A percentile compares a stretch with the other conserved stretches of the same genome.
Conservation (phyloP, 2,329 filamentous ascomycete genomes). For the Massarina eburnea region DNA sequence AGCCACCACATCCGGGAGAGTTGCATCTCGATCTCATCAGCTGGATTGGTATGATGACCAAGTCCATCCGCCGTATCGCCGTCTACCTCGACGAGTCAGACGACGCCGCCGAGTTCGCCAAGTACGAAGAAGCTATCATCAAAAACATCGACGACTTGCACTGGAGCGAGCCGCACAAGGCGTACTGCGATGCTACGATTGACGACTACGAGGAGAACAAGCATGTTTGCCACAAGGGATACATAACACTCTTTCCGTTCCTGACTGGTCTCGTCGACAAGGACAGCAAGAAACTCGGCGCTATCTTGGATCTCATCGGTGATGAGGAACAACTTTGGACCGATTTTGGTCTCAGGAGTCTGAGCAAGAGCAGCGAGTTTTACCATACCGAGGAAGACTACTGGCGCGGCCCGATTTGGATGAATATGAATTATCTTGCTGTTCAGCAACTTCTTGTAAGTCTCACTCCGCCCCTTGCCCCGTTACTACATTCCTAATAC, state of each 20-base stretch:
- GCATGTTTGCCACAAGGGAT: conserved; percentile 94
- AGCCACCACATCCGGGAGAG: conserved; percentile 93
- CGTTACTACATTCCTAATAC: conserved; percentile 9
- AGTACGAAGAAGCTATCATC: conserved; percentile 74
- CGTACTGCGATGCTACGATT: conserved; percentile 93
- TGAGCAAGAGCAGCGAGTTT: conserved; percentile 79
- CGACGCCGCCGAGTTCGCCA: conserved; percentile 71
- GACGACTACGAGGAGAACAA: conserved; percentile 91
- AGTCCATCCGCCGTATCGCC: conserved; percentile 79
- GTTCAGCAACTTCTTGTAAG: conserved; percentile 70
- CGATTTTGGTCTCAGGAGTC: conserved; percentile 80
- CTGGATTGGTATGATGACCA: conserved; percentile 97
- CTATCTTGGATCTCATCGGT: conserved; percentile 73
- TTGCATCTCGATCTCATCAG: conserved; percentile 92
- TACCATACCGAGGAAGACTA: conserved; percentile 96
- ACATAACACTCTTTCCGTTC: conserved; percentile 92
- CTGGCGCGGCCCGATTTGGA: conserved; percentile 94
- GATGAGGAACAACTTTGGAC: conserved; percentile 90
- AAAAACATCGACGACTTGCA: conserved; percentile 91
- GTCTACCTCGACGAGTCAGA: conserved; percentile 72
- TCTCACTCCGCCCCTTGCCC: not conserved
- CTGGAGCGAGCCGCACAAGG: conserved; percentile 78
- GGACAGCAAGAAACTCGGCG: conserved; percentile 72
- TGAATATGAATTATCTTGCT: conserved; percentile 94
- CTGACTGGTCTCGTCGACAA: conserved; percentile 76